Base-by-base conservation (phyloP, 192 early-diverging fungal species). In the Diversispora eburnea region DNA sequence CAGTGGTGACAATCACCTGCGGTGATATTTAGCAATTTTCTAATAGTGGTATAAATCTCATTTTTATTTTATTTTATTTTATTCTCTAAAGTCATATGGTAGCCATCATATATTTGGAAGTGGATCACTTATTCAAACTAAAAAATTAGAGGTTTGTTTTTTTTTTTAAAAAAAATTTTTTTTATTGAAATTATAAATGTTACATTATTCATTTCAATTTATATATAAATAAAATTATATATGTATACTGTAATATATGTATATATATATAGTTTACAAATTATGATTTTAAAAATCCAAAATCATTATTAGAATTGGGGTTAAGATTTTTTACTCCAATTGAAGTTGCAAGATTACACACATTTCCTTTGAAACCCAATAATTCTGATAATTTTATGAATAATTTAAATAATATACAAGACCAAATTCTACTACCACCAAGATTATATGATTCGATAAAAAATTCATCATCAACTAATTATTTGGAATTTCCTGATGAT, bases 271-370 rank as follows among this genome's bases (percentile, higher is more conserved):
- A 77, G 79, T 78, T 78, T n/a, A 82, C 49, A 39, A 76, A 80
- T 22, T 89, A 89, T 65, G 80, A 93, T 58, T 90, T 89, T 76
- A 76, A 83, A 17, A 77, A 93, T 57, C 87, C 89, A 3, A 78
- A 85, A 58, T 82, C 85, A 9, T 84, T 94, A 54, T 70, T 94
- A 1, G 77, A 79, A 13, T 78, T 95, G 41, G 90, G 92, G 0
- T 76, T 93, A 8, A 86, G 93, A n/a, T 96, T 90, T 69, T 91
- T 95, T 66, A 90, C 89, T 2, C 93, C 94, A 2, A 82, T 79
- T 13, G 93, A 95, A 68, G 86, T 98, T 8, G 91, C 92, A 0
- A 81, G 86, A 41, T 73, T 96, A 52, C 94, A 96, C 77, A 86
- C 87, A 25, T 95, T 96, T 76, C 93, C 94, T 15, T 43, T 84